Base-by-base conservation (phyloP, 352 stramenopile genomes). In the Ophiocytium majus region DNA sequence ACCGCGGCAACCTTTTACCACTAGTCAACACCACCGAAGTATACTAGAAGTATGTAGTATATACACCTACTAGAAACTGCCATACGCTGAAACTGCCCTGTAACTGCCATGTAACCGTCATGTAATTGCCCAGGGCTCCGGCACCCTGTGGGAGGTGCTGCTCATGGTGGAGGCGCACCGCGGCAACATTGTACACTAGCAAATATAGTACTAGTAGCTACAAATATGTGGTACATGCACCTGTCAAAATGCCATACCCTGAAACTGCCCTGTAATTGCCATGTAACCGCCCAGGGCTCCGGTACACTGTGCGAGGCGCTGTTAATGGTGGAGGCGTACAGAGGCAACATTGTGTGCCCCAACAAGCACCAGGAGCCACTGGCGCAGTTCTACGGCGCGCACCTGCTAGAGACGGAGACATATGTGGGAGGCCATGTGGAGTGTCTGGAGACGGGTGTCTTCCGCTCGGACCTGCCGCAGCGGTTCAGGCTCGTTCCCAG, bases 391-490 rank as follows among this genome's bases (percentile, higher is more conserved):
- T 93, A 98, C 86, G 94, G 98, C 43, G 95, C 95, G 0, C 96
- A 99, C 84, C 90, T 99, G 28, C 90, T 99, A 0, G 96, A 99
- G 89, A 97, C 90, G 50, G 97, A 99, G 86, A 99, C 97, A 0
- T 99, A 99, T 88, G 98, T 99, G 76, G 97, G 97, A 63, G 97
- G 97, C 17, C 98, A 99, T 86, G 97, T 99, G 0, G 97, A 99
- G 90, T 99, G 96, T 90, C 90, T 99, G 9, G 97, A 99, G 85
- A 89, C 88, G 50, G 95, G 95, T 31, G 97, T 99, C 1, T 99
- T 99, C 88, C 93, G 97, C 9, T 95, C 94, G n/a, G 97, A 99
- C 88, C 94, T 99, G 50, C 92, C 95, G 81, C 97, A 98, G 74
- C 94, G 99, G 23, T 99, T 99, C 89, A 91, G 97, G 49, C 89